phyloP scores from a whole-genome alignment of 148 eudicot genomes.

The Rhododendron griersonianum region DNA sequence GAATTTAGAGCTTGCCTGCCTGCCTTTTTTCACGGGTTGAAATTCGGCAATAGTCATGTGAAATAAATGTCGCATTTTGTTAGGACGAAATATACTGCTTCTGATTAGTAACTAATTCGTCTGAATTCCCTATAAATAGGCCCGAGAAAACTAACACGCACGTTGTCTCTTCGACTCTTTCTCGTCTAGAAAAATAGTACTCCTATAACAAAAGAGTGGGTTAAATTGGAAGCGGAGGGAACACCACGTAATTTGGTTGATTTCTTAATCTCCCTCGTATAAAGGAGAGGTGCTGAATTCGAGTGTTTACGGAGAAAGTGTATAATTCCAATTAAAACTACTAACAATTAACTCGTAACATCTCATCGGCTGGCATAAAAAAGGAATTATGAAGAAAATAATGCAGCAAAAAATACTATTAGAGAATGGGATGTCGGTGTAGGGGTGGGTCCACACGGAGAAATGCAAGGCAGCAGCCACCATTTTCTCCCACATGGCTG shows the following conservation, averaged over 20 bases:
- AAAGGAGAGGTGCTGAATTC: no score
- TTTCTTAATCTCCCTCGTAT: no score
- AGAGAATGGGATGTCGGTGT: background rate
- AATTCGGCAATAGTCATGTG: background rate
- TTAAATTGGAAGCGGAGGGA: no score
- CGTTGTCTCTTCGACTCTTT: background rate
- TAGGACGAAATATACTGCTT: background rate
- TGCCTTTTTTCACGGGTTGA: background rate
- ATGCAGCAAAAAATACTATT: background rate
- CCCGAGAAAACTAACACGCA: background rate
- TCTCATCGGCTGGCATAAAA: no score
- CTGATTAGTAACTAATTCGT: no score
- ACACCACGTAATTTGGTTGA: no score
- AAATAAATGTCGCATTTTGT: background rate
- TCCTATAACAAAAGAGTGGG: background rate
- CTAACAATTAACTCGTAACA: no score
- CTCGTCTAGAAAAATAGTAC: no score
- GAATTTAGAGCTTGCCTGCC: background rate
- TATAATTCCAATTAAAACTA: no score
- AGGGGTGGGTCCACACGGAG: background rate
- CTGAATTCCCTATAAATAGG: background rate
- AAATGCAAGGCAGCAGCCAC: background rate
- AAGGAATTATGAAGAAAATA: background rate
- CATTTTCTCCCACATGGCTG: background rate
- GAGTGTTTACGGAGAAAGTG: no score